Evolutionary conservation across 768 basidiomycete genomes (phyloP), one percentile per base, ranked within the genome.

Genomic region (Suillus plorans): DNA sequence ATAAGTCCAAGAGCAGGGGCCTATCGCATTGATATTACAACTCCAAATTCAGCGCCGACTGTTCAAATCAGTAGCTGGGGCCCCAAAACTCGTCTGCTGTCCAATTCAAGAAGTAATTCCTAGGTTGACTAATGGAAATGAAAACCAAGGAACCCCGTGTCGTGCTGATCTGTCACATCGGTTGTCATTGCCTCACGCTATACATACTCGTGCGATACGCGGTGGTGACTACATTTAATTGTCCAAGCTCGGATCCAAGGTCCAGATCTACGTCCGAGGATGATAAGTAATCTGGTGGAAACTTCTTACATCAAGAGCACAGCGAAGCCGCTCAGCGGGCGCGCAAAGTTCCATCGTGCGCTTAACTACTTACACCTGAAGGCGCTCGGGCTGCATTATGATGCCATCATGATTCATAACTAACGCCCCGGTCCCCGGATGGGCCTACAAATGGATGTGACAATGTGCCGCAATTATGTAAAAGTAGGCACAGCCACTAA

Each of bases 401-500:
- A 41, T 59, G 39, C 25, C 22, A 41, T 59, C 39, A 12, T 25
- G 55, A 22, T 22, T 57, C 22, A 12, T 55, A 22, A 31, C 5
- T 6, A 13, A 8, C 3, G 28, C 1, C 52, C 53, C 28, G 18
- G 25, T 31, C 31, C 31, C 31, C 31, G 6, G 31, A 50, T 12
- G 10, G n/a, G n/a, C n/a, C n/a, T n/a, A n/a, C n/a, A 49, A 49
- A 22, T 2, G 13, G 6, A 31, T 20, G 18, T n/a, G 53, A 55
- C 53, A 55, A 55, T n/a, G 45, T 60, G 22, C 45, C 5, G 14
- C 14, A 60, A 25, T 37, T 37, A 37, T 39, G 37, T 60, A 16
- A 41, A 31, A 50, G 7, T n/a, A 25, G 10, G 61, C 66, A 68
- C 68, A 69, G 75, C 74, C 74, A 74, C 71, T 39, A 60, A 71